These are phyloP conservation scores for Coprinopsis marcescibilis DNA, from an alignment of 768 basidiomycete species.

Conservation along the genomic window DNA sequence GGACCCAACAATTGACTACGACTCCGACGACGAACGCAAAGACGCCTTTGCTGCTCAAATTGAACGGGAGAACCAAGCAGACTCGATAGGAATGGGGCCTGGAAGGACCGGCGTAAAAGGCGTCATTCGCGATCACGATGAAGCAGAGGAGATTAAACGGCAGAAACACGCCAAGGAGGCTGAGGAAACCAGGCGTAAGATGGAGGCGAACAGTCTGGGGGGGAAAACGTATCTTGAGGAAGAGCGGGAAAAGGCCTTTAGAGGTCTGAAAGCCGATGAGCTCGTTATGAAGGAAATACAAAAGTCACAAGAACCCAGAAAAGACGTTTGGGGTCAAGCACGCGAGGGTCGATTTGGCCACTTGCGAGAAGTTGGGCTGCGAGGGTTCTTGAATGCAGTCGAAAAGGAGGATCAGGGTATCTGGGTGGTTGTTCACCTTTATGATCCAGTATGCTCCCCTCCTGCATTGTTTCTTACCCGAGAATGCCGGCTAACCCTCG, in stretches of 20 bases:
- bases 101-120: slow-evolving; percentile 87
- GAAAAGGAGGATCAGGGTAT: slow-evolving; percentile 63
- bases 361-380: slow-evolving; percentile 70
- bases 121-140: slow-evolving; percentile 75
- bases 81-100: slow-evolving; percentile 80
- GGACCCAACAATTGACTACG: slow-evolving; percentile 38
- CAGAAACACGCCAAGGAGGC: slow-evolving; percentile 47
- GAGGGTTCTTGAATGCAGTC: slow-evolving; percentile 68
- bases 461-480: neutral
- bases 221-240: slow-evolving; percentile 77
- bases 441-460: slow-evolving; percentile 62
- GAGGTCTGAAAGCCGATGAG: slow-evolving; percentile 38
- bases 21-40: slow-evolving; percentile 36
- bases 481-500: slow-evolving; percentile 3
- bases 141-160: slow-evolving; percentile 54
- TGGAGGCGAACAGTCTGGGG: slow-evolving; percentile 62
- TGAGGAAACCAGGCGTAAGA: slow-evolving; percentile 43
- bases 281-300: slow-evolving; percentile 39
- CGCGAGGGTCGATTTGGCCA: slow-evolving; percentile 66
- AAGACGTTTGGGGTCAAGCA: slow-evolving; percentile 42
- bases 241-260: slow-evolving; percentile 48
- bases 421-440: slow-evolving; percentile 85
- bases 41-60: slow-evolving; percentile 27
- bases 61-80: slow-evolving; percentile 25
- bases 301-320: slow-evolving; percentile 21